phyloP scores from a whole-genome alignment of 305 asterid genomes.

The Plantago coronopus region DNA sequence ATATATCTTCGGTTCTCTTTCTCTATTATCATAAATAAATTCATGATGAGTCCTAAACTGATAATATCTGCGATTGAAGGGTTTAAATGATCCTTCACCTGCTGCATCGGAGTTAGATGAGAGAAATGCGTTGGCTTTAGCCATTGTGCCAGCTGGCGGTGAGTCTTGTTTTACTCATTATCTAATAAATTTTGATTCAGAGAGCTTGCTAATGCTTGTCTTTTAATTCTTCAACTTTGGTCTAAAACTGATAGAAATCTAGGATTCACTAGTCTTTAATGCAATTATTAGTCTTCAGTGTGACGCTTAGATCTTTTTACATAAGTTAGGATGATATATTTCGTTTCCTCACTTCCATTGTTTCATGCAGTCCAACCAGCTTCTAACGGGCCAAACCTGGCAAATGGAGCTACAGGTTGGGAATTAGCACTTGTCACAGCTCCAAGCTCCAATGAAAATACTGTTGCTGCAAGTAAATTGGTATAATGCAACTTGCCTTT shows the following conservation, averaged over 20 bases:
- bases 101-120: slow-evolving; percentile 79
- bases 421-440: slow-evolving; percentile 86
- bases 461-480: slow-evolving; percentile 69
- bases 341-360: slow-evolving; percentile 1
- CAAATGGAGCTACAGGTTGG: slow-evolving; percentile 78
- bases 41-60: slow-evolving; percentile 5
- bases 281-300: neutral
- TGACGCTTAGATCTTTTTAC: neutral
- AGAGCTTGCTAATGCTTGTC: neutral
- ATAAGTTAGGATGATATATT: neutral
- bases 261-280: too few species aligned
- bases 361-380: slow-evolving; percentile 45
- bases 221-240: too few species aligned
- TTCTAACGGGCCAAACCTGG: slow-evolving; percentile 40
- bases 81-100: slow-evolving; percentile 62
- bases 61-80: slow-evolving; percentile 37
- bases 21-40: slow-evolving; percentile 6
- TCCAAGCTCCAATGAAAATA: slow-evolving; percentile 76
- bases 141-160: slow-evolving; percentile 79
- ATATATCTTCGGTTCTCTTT: neutral
- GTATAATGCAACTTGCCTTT: slow-evolving; percentile 33
- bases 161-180: neutral
- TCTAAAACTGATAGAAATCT: too few species aligned
- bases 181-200: neutral
- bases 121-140: slow-evolving; percentile 87